Evolutionary conservation across 2,329 filamentous ascomycete species (phyloP).

Genomic region (Aspergillus caelatus): DNA sequence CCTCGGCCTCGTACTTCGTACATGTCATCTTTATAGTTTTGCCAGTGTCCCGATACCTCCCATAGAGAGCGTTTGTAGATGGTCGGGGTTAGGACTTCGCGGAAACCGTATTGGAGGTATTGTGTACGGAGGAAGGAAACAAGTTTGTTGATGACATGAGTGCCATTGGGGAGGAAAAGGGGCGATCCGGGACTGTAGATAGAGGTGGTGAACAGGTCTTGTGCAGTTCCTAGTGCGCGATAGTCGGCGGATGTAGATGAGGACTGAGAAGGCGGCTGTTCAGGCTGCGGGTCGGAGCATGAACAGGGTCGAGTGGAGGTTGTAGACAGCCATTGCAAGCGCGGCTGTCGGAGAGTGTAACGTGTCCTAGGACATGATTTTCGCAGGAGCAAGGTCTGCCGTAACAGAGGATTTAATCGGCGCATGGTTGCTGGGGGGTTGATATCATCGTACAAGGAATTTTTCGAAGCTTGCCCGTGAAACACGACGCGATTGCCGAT

Average conservation of each 20-base stretch:
- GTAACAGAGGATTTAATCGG: constrained; percentile 18
- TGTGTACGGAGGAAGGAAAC: constrained; percentile 80
- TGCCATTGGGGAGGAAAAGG: constrained; percentile 79
- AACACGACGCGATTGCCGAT: constrained; percentile 12
- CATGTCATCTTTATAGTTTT: constrained; percentile 92
- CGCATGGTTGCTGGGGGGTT: constrained; percentile 19
- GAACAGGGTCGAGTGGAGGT: constrained; percentile 30
- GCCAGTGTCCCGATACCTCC: constrained; percentile 83
- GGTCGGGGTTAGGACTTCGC: constrained; percentile 85
- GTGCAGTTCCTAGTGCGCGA: constrained; percentile 54
- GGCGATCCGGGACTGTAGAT: constrained; percentile 82
- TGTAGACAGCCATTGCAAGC: constrained; percentile 27
- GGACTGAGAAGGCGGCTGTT: constrained; percentile 25
- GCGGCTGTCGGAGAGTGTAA: constrained; percentile 2
- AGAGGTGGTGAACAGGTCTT: constrained; percentile 79
- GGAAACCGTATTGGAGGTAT: constrained; percentile 81
- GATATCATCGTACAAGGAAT: background rate
- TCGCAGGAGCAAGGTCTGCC: constrained; percentile 10
- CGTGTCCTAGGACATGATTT: background rate
- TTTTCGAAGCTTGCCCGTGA: constrained; percentile 16
- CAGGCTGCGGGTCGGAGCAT: constrained; percentile 28
- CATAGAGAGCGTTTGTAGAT: constrained; percentile 89
- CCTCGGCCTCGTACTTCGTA: constrained; percentile 69
- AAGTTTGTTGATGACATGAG: constrained; percentile 81
- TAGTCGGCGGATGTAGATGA: constrained; percentile 51